phyloP scores from a whole-genome alignment of 306 rosid genomes.

The Quercus agrifolia region DNA sequence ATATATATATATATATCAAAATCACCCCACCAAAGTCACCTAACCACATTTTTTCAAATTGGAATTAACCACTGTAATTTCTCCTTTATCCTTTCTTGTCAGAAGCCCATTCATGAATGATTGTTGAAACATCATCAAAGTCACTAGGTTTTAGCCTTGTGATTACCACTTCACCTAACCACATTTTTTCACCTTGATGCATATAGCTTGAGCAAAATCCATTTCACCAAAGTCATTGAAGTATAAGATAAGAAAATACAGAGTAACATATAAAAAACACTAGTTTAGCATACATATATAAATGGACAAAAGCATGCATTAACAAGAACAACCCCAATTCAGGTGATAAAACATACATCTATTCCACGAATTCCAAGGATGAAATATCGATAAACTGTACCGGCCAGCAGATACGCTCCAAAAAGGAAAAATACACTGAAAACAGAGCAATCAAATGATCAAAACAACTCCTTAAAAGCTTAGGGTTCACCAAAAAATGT shows the following conservation, averaged over 20 bases:
- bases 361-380: constrained; percentile 61
- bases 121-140: no score
- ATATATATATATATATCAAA: no score
- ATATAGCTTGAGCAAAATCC: background rate
- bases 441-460: constrained; percentile 16
- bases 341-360: constrained; percentile 55
- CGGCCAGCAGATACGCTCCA: constrained; percentile 70
- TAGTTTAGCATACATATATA: background rate
- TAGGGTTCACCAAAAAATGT: constrained; percentile 7
- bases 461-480: constrained; percentile 19
- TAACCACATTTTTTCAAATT: no score
- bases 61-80: no score
- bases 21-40: no score
- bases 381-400: constrained; percentile 63
- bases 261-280: background rate
- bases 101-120: no score
- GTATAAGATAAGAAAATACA: background rate
- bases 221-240: background rate
- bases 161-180: no score
- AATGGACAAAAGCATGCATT: constrained; percentile 1
- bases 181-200: no score
- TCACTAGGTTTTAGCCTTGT: no score
- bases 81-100: no score
- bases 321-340: constrained; percentile 17
- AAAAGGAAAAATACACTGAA: constrained; percentile 73